Conservation (phyloP, 768 basidiomycete species). For the Nevesoporus exiguus region DNA sequence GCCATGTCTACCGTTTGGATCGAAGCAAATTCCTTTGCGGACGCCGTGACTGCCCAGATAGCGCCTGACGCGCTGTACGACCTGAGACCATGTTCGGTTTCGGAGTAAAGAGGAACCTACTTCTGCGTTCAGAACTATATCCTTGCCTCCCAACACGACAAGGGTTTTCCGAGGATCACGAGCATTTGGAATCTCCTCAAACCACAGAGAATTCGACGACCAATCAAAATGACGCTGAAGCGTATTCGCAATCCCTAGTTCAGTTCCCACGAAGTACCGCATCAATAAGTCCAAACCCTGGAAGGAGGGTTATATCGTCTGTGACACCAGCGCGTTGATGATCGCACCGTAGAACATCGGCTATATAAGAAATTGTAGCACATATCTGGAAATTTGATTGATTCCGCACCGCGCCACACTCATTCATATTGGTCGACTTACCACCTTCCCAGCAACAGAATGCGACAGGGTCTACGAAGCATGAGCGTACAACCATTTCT, state of each 20-base stretch:
- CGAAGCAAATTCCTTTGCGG: constrained; percentile 59
- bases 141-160: constrained; percentile 81
- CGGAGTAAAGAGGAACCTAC: constrained; percentile 35
- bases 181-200: constrained; percentile 83
- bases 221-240: constrained; percentile 83
- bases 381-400: constrained; percentile 54
- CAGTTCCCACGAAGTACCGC: constrained; percentile 84
- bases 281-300: constrained; percentile 78
- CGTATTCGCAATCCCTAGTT: constrained; percentile 84
- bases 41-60: constrained; percentile 79
- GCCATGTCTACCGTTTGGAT: constrained; percentile 62
- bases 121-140: constrained; percentile 71
- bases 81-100: neutral
- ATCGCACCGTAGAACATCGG: constrained; percentile 53
- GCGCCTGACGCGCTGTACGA: constrained; percentile 57
- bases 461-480: constrained; percentile 87
- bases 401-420: neutral
- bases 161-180: constrained; percentile 60
- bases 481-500: constrained; percentile 65
- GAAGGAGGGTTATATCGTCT: constrained; percentile 5
- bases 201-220: constrained; percentile 86
- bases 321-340: constrained; percentile 1
- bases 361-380: constrained; percentile 90
- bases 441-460: constrained; percentile 96
- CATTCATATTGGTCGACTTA: constrained; percentile 32